Evolutionary conservation across 1,284 basidiomycete species (phyloP).

Genomic region (Schizopora paradoxa): DNA sequence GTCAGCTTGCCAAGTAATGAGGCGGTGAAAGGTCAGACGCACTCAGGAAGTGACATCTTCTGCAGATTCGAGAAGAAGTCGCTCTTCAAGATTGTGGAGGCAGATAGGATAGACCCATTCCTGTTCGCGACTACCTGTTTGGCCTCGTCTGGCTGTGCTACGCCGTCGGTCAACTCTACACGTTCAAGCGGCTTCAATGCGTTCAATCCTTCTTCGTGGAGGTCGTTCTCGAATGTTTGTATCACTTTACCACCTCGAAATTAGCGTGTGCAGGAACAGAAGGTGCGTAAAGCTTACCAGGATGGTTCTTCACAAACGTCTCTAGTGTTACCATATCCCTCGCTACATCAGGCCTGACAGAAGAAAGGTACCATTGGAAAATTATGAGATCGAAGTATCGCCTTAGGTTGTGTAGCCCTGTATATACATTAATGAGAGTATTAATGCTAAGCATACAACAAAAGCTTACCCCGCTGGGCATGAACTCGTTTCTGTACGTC

Average conservation of each 20-base stretch:
- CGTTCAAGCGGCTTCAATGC: slow-evolving; percentile 84
- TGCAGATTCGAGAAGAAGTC: slow-evolving; percentile 95
- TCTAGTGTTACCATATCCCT: slow-evolving; percentile 75
- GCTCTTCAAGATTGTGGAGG: slow-evolving; percentile 93
- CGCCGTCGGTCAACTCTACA: slow-evolving; percentile 64
- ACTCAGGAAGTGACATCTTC: slow-evolving; percentile 94
- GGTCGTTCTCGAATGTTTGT: slow-evolving; percentile 92
- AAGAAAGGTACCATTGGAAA: slow-evolving; percentile 92
- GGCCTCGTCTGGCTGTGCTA: slow-evolving; percentile 87
- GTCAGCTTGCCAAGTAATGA: slow-evolving; percentile 1
- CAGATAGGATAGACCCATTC: slow-evolving; percentile 83
- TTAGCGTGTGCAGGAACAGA: background rate
- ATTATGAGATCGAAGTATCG: slow-evolving; percentile 91
- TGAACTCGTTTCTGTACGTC: slow-evolving; percentile 60
- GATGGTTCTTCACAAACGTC: slow-evolving; percentile 74
- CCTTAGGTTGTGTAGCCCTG: slow-evolving; percentile 75
- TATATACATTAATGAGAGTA: slow-evolving; percentile 13
- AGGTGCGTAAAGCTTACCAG: slow-evolving; percentile 44
- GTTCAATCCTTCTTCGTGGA: slow-evolving; percentile 73
- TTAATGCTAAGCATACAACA: slow-evolving; percentile 22
- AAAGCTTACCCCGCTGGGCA: slow-evolving; percentile 64
- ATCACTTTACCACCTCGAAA: slow-evolving; percentile 54
- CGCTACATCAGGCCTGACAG: slow-evolving; percentile 78
- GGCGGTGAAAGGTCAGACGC: slow-evolving; percentile 25
- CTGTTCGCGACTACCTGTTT: slow-evolving; percentile 81